Percentiles rank a stretch among this genome's conserved stretches.
phyloP scores from a whole-genome alignment of 2,329 filamentous ascomycete genomes.

The Hyphodiscus sp. region DNA sequence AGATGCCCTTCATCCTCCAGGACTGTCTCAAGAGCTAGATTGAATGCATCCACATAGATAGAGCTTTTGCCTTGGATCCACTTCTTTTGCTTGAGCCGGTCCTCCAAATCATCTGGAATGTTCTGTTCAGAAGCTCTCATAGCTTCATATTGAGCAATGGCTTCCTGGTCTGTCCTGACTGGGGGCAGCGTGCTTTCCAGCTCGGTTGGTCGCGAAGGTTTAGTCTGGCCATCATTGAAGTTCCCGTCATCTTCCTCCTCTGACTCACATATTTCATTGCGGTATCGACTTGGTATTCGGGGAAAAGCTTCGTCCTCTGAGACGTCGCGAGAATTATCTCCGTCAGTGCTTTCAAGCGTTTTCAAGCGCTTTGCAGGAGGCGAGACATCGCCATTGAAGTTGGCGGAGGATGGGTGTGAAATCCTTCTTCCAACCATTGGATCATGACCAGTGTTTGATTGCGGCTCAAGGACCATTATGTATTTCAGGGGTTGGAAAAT shows the following conservation, averaged over 20 bases:
- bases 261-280: slow-evolving; percentile 33
- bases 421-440: slow-evolving; percentile 21
- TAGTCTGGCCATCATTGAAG: background rate
- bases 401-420: slow-evolving; percentile 21
- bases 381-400: slow-evolving; percentile 17
- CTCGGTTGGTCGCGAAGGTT: slow-evolving; percentile 48
- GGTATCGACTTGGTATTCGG: slow-evolving; percentile 7
- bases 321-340: slow-evolving; percentile 18
- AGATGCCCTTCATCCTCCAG: slow-evolving; percentile 82
- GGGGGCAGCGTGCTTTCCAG: slow-evolving; percentile 66
- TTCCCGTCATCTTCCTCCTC: slow-evolving; percentile 22
- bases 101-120: slow-evolving; percentile 35
- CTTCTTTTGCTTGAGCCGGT: slow-evolving; percentile 47
- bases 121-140: slow-evolving; percentile 37
- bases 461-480: slow-evolving; percentile 18
- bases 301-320: slow-evolving; percentile 20
- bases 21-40: slow-evolving; percentile 83
- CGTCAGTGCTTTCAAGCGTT: slow-evolving; percentile 20
- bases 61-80: slow-evolving; percentile 79
- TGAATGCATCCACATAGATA: slow-evolving; percentile 96
- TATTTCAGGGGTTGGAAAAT: background rate
- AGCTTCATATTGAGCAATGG: slow-evolving; percentile 73
- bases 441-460: slow-evolving; percentile 13
- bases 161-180: slow-evolving; percentile 59
- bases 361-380: slow-evolving; percentile 27